Base-by-base conservation (phyloP, 306 rosid species). In the Inga leiocalycina region DNA sequence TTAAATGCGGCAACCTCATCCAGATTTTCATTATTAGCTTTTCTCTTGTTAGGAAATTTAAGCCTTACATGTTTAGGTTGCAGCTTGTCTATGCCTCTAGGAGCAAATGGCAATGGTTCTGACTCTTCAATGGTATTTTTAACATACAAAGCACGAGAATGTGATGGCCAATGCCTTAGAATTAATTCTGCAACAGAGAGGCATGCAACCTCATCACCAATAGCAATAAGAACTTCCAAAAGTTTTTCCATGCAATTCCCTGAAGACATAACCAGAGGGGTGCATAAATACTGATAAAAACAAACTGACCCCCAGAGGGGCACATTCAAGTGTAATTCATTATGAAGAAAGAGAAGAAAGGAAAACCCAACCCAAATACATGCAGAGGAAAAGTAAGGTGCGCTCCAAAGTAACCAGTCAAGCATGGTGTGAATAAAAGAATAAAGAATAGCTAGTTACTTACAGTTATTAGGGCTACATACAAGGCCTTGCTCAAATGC, bases 221-320 rank as follows among this genome's bases (percentile, higher is more conserved):
- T 93, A 77, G 98, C 98, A 79, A 96, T 93, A 68, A 96, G 98
- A 81, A 96, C 98, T 93, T 96, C 99, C 93, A 96, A 85, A 84
- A 96, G 96, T 71, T 96, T 96, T 88, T 96, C 99, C 99, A 96
- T 96, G 91, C 99, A 96, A 85, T 96, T 96, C 99, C 99, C 99
- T 96, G 86, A 73, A 88, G 59, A 73, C 56, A 64, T 10, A 80
- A 71, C 59, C 48, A 45, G 22, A 24, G 41, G 64, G 43, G 83
- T 68, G 54, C n/a, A 66, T 66, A 81, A 71, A 46, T 71, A 72
- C 57, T 16, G 11, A 37, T 19, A 57, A 11, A 66, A 20, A 20
- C 49, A 20, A 78, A 3, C 11, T 22, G 15, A 9, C 8, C 22
- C 59, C 9, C n/a, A 16, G 57, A 78, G 27, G 57, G 79, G 59